Conservation (phyloP, 2,329 filamentous ascomycete species). For the Nannizzia gypsea region DNA sequence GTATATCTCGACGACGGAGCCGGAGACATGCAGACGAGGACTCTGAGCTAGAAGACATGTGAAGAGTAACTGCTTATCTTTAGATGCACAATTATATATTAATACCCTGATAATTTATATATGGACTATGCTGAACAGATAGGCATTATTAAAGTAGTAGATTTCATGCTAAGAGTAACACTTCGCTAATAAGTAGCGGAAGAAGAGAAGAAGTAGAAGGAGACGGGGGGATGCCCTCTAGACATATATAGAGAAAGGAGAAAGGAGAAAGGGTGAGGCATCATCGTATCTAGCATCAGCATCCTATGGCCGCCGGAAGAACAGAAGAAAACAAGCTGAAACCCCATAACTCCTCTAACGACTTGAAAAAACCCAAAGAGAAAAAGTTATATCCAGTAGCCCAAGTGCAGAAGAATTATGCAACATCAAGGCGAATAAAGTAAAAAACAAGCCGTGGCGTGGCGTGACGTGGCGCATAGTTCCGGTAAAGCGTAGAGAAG, state of each 20-base stretch:
- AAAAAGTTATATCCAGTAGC: slow-evolving; percentile 1
- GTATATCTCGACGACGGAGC: slow-evolving; percentile 9
- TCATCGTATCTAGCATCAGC: background rate
- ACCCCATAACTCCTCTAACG: background rate
- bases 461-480: background rate
- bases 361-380: background rate
- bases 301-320: background rate
- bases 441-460: background rate
- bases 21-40: slow-evolving; percentile 3
- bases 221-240: background rate
- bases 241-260: background rate
- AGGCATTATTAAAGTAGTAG: background rate
- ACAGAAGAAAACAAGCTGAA: background rate
- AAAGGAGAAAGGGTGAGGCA: background rate
- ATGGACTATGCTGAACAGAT: background rate
- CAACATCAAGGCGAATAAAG: background rate
- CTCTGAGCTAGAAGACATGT: slow-evolving; percentile 1
- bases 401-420: background rate
- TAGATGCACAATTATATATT: background rate
- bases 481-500: background rate
- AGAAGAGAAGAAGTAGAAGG: background rate
- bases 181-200: background rate
- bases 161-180: background rate
- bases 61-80: background rate
- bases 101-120: background rate